phyloP scores from a whole-genome alignment of 805 yeast species.

The Candida tallmaniae region DNA sequence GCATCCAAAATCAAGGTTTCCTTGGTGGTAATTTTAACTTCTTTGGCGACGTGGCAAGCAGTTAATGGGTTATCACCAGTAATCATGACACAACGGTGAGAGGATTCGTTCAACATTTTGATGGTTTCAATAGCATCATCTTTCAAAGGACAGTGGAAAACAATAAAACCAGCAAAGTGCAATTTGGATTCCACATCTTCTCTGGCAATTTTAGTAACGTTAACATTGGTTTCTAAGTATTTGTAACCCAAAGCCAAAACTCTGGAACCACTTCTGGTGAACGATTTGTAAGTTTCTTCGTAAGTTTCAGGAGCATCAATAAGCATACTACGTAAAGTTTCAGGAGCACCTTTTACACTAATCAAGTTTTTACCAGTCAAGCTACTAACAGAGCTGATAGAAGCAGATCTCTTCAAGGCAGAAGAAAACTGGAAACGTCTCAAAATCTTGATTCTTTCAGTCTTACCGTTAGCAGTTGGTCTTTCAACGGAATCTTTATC shows the following conservation, averaged over 20 bases:
- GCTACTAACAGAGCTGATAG: constrained; percentile 59
- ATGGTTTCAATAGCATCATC: constrained; percentile 88
- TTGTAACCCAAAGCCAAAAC: constrained; percentile 94
- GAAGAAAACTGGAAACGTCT: constrained; percentile 98
- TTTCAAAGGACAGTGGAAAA: constrained; percentile 96
- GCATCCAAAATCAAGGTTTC: constrained; percentile 83
- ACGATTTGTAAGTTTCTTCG: constrained; percentile 81
- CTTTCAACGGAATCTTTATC: constrained; percentile 67
- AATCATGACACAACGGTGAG: constrained; percentile 95
- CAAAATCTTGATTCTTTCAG: constrained; percentile 59
- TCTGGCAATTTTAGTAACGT: constrained; percentile 58
- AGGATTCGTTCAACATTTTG: constrained; percentile 87
- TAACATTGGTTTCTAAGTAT: constrained; percentile 48
- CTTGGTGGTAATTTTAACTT: constrained; percentile 81
- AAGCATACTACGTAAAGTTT: constrained; percentile 81
- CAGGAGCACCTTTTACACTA: constrained; percentile 97
- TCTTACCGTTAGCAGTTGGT: constrained; percentile 21
- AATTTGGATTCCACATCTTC: constrained; percentile 71
- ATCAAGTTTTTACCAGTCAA: constrained; percentile 55
- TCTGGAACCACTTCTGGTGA: constrained; percentile 93
- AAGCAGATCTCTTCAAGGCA: constrained; percentile 90
- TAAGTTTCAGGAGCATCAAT: constrained; percentile 66
- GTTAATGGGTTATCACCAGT: constrained; percentile 99
- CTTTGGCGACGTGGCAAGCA: constrained; percentile 95
- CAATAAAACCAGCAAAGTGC: constrained; percentile 85